phyloP scores from a whole-genome alignment of 768 basidiomycete genomes.

The Agaricus blazei region DNA sequence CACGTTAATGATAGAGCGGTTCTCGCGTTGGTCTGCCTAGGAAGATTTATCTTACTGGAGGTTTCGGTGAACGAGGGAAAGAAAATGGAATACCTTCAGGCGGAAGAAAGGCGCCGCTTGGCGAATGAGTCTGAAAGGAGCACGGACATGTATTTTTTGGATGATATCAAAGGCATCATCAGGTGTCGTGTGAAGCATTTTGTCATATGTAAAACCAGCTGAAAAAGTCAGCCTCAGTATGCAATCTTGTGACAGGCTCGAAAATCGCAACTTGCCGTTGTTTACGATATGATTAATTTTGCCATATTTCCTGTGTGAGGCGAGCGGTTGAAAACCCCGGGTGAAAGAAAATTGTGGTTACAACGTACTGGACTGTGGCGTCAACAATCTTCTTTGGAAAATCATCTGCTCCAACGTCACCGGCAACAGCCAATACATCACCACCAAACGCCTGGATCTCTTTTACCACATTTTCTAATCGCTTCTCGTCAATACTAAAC shows the following conservation, averaged over 20 bases:
- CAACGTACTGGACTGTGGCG: slow-evolving; percentile 65
- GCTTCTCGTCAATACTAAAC: slow-evolving; percentile 67
- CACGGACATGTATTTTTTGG: slow-evolving; percentile 78
- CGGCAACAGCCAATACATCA: slow-evolving; percentile 67
- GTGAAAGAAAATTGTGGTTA: neutral
- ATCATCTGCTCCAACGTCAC: slow-evolving; percentile 79
- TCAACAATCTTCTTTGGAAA: slow-evolving; percentile 77
- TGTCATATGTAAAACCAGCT: slow-evolving; percentile 80
- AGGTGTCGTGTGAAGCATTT: slow-evolving; percentile 83
- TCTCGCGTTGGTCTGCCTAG: slow-evolving; percentile 53
- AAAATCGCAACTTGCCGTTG: slow-evolving; percentile 44
- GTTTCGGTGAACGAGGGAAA: slow-evolving; percentile 11
- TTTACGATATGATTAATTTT: slow-evolving; percentile 87
- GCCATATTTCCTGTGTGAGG: slow-evolving; percentile 56
- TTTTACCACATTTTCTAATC: slow-evolving; percentile 57
- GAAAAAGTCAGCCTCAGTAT: neutral
- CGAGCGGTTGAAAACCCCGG: neutral
- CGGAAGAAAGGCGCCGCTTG: slow-evolving; percentile 85
- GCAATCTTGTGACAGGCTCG: neutral
- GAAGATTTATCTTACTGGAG: neutral
- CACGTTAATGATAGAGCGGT: slow-evolving; percentile 76
- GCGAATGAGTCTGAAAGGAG: slow-evolving; percentile 80
- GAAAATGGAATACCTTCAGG: slow-evolving; percentile 44
- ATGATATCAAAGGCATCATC: slow-evolving; percentile 83
- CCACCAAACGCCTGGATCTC: slow-evolving; percentile 75